Evolutionary conservation across 2,329 filamentous ascomycete species (phyloP), one percentile per base, ranked within the genome.

Genomic region (Curvularia lunata): DNA sequence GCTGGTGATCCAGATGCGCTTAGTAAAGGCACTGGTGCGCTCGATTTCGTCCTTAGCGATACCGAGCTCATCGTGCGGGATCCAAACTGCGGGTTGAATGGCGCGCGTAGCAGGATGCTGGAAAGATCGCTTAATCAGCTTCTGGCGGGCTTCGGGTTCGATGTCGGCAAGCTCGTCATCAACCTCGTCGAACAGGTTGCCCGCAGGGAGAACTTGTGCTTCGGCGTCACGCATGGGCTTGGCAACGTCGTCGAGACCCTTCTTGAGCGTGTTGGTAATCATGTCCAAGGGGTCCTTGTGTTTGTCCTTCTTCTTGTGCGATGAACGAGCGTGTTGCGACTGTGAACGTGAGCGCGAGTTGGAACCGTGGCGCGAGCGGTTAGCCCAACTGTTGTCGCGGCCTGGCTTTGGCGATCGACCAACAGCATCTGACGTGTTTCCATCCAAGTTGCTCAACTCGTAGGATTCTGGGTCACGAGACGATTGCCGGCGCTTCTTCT

Each of bases 121-220:
- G 77, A 99, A 99, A 0, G 94, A 92, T 69, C 92, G 89, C 53
- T 89, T 89, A 12, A 95, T 90, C 38, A 98, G 85, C 56, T 87
- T 83, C 72, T 98, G 93, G 67, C 95, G 86, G 75, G 97, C 92
- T 18, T 94, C 91, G 0, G 92, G 91, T 1, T 91, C 95, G 48
- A 99, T 82, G 73, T 99, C 95, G 75, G 97, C 94, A 62, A 99
- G 88, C 80, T 97, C 93, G 71, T 98, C 94, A 64, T 94, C 88
- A 68, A 93, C 91, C 4, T 91, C 91, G 21, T 91, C 89, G 75
- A 93, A 99, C 2, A 98, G 83, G 2, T 92, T 90, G 48, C 92
- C 88, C 6, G 90, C 90, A 25, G 94, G 89, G 8, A 81, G 80
- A 77, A 49, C 85, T 75, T 62, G 81, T 79, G 58, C 66, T 62